phyloP scores from a whole-genome alignment of 2,329 filamentous ascomycete genomes.

The Nigrograna mackinnonii region DNA sequence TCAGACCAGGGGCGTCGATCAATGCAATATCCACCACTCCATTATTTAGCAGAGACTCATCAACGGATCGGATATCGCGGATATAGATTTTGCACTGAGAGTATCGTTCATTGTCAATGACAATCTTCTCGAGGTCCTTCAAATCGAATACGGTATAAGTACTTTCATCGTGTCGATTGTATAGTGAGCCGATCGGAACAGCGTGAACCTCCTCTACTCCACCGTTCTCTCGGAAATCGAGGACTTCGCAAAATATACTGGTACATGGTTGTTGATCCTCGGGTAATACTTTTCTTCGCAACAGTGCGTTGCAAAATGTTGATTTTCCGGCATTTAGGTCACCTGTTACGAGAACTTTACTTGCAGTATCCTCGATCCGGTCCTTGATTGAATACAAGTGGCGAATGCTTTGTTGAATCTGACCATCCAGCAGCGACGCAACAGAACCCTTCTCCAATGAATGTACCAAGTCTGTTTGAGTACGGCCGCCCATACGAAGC shows the following conservation, averaged over 20 bases:
- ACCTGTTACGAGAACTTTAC: constrained; percentile 94
- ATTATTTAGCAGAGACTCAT: constrained; percentile 94
- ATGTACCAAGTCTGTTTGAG: constrained; percentile 89
- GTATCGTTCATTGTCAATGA: constrained; percentile 85
- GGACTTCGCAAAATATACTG: constrained; percentile 95
- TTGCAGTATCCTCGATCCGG: constrained; percentile 94
- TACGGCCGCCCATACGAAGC: constrained; percentile 82
- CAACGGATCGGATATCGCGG: constrained; percentile 83
- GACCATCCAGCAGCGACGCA: constrained; percentile 86
- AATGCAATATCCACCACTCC: constrained; percentile 97
- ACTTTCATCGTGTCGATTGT: constrained; percentile 88
- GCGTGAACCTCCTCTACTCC: constrained; percentile 95
- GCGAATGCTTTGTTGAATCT: constrained; percentile 90
- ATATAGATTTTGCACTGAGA: constrained; percentile 97
- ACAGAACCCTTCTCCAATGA: constrained; percentile 92
- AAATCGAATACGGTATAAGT: constrained; percentile 89
- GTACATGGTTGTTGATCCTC: constrained; percentile 99
- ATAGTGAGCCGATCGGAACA: constrained; percentile 77
- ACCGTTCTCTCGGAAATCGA: constrained; percentile 88
- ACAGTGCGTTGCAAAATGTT: constrained; percentile 96
- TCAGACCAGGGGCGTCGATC: constrained; percentile 94
- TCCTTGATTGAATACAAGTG: constrained; percentile 86
- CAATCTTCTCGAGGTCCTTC: constrained; percentile 81
- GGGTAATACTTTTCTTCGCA: constrained; percentile 88
- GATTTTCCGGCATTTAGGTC: constrained; percentile 98